phyloP scores from a whole-genome alignment of 208 protist genomes.

The Acanthamoeba castellanii region DNA sequence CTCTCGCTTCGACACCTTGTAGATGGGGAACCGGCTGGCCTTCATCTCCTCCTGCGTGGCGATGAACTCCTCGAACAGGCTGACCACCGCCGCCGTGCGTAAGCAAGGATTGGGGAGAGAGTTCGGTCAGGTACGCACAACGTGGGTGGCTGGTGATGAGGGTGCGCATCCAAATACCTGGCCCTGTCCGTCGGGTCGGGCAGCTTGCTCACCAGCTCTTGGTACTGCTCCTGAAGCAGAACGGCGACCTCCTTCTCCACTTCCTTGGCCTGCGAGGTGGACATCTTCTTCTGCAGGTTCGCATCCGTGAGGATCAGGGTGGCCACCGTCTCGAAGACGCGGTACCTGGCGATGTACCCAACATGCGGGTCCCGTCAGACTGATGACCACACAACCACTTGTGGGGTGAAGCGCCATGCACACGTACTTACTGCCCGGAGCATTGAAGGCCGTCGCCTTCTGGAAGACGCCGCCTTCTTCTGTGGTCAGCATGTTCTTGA shows the following conservation, averaged over 20 bases:
- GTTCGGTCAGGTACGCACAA: not conserved
- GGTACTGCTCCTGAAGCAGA: not conserved
- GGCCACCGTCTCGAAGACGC: slow-evolving; percentile 3
- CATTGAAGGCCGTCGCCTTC: not conserved
- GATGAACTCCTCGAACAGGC: not conserved
- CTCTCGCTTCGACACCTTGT: not conserved
- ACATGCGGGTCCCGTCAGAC: not conserved
- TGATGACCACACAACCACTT: not conserved
- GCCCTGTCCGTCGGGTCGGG: not conserved
- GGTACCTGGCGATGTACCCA: not conserved
- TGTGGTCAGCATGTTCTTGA: not conserved
- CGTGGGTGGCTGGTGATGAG: too few relatives aligned
- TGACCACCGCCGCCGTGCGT: not conserved
- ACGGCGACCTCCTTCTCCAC: not conserved
- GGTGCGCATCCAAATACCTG: not conserved
- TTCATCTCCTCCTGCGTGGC: not conserved
- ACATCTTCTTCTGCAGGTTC: not conserved
- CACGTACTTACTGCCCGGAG: not conserved
- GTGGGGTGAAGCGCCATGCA: not conserved
- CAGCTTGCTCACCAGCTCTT: not conserved
- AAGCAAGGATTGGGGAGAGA: not conserved
- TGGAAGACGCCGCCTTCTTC: slow-evolving; percentile 3
- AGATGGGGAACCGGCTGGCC: not conserved
- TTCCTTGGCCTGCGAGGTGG: not conserved
- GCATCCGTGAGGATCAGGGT: not conserved